These are phyloP conservation scores for Chondrus crispus DNA, from an alignment of 23 red algal species.

Conservation along the genomic window DNA sequence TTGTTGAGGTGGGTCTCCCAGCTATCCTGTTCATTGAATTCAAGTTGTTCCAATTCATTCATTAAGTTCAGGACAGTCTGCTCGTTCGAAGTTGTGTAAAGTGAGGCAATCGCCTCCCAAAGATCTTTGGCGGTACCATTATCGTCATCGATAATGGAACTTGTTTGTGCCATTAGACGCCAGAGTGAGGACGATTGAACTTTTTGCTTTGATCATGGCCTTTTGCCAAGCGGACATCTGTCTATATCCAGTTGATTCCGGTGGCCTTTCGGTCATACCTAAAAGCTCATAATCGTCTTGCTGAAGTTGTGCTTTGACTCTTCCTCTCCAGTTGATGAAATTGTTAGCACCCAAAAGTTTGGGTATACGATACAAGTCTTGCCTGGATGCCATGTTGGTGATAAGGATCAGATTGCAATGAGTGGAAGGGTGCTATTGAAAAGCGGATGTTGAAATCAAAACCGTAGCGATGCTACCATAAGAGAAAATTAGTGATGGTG, in stretches of 20 bases:
- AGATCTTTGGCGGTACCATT: background rate
- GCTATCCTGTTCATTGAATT: background rate
- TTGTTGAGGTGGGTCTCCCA: background rate
- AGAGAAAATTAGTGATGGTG: too few relatives aligned
- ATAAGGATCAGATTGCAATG: too few relatives aligned
- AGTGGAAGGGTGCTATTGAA: too few relatives aligned
- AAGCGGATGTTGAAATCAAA: too few relatives aligned
- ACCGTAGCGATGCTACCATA: too few relatives aligned
- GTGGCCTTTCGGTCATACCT: too few relatives aligned
- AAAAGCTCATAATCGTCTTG: background rate
- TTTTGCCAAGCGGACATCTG: too few relatives aligned
- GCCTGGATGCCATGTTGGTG: too few relatives aligned
- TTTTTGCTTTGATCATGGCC: too few relatives aligned
- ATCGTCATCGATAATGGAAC: background rate
- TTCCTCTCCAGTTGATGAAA: background rate
- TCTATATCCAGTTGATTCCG: too few relatives aligned
- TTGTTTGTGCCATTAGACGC: background rate
- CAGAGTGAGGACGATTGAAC: too few relatives aligned
- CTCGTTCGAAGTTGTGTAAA: background rate
- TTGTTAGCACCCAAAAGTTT: background rate
- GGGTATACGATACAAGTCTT: too few relatives aligned
- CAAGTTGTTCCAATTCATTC: background rate
- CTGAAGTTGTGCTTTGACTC: constrained; percentile 4
- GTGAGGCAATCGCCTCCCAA: background rate
- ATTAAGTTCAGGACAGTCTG: background rate